Evolutionary conservation across 2,329 filamentous ascomycete genomes (phyloP), one percentile per base, ranked within the genome.

Genomic region (Monascus ruber): DNA sequence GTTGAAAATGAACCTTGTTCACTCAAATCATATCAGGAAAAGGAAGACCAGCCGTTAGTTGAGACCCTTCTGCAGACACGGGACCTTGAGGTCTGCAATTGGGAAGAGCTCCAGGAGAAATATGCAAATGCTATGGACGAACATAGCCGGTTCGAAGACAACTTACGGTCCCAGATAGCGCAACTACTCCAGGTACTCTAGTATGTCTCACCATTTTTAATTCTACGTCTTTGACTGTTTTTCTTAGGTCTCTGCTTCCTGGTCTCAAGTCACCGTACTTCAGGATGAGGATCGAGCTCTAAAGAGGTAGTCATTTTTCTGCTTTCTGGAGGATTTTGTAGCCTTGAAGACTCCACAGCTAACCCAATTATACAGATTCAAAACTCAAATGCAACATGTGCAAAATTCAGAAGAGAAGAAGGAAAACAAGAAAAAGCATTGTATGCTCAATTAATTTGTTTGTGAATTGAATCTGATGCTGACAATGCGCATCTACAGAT

Each of bases 301-400:
- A 46, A 89, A 89, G 60, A 78, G 87, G 81, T 82, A 43, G 34
- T 2, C n/a, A 24, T 11, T 6, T 34, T 2, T 38, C 29, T 5
- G 5, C 2, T 10, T 27, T 35, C 9, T 26, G 10, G 9, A 9
- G 28, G 26, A 17, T 3, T 17, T 17, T 17, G 17, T 17, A 3
- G 17, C 3, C 17, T 10, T 6, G n/a, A 10, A 6, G 33, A 26
- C 10, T 17, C 10, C 26, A 34, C 24, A 25, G 36, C 7, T 36
- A 28, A 38, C 26, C 11, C 9, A 10, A 10, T 35, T 26, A 28
- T 32, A 6, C 45, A 85, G 83, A 40, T 71, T 94, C 34, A 83
- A 81, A 54, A 95, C 88, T 2, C 79, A 87, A 45, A 78, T 82
- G 57, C 71, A 77, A 44, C 83, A 81, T 57, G 85, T 94, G 26